Conservation (phyloP, 495 filamentous ascomycete genomes). For the Clohesyomyces aquaticus region DNA sequence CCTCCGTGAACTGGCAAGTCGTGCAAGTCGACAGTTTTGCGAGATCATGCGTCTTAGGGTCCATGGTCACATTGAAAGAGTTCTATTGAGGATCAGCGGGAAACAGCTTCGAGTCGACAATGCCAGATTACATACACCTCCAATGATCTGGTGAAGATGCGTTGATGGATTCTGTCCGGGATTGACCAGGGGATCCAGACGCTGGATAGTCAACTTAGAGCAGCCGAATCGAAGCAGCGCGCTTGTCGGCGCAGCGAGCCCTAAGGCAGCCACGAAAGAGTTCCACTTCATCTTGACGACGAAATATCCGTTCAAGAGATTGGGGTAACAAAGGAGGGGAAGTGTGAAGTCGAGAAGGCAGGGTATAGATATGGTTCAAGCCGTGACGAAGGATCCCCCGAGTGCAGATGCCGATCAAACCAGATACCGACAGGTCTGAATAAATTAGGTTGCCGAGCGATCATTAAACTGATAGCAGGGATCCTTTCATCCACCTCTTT, state of each 20-base stretch:
- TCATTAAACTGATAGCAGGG: too few species aligned
- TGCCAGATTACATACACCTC: constrained; percentile 20
- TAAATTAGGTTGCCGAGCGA: background rate
- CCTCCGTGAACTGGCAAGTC: constrained; percentile 40
- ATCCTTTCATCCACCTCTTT: too few species aligned
- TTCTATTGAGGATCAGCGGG: constrained; percentile 27
- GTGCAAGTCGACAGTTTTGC: constrained; percentile 36
- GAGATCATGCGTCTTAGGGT: constrained; percentile 35
- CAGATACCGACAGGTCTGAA: background rate
- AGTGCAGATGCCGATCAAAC: constrained; percentile 9
- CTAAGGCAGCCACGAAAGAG: constrained; percentile 20
- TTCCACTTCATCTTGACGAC: constrained; percentile 29
- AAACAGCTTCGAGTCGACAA: background rate
- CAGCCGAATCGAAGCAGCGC: constrained; percentile 52
- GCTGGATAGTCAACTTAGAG: constrained; percentile 52
- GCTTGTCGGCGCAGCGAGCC: constrained; percentile 21
- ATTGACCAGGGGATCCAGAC: constrained; percentile 50
- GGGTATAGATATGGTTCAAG: constrained; percentile 8
- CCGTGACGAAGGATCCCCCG: background rate
- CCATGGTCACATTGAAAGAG: constrained; percentile 41
- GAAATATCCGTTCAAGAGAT: background rate
- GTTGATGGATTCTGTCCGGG: constrained; percentile 38
- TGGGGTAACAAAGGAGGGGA: background rate
- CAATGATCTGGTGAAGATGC: constrained; percentile 41
- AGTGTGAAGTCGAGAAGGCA: background rate